Base-by-base conservation (phyloP, 208 protist genomes). In the Wallacemonas sp. region DNA sequence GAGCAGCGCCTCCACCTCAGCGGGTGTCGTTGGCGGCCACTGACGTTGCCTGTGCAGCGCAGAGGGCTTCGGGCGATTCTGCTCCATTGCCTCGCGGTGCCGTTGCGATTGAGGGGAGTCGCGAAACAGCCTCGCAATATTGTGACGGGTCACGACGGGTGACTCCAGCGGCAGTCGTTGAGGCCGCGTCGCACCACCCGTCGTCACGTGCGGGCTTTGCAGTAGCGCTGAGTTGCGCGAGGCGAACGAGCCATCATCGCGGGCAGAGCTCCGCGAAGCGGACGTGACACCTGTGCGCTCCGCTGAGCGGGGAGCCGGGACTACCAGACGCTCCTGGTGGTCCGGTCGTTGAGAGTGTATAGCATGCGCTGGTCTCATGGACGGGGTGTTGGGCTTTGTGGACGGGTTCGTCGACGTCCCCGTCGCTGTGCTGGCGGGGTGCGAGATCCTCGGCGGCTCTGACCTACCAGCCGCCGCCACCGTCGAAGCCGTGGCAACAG, bases 1-100 rank as follows among this genome's bases (percentile, higher is more conserved):
- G 36, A 92, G 66, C 54, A 89, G 37, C 17, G 60, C 48, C 33
- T 83, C 68, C 33, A 70, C 82, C 48, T 81, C 79, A 1, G 24
- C 44, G 22, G 71, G 68, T 36, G 50, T 84, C 21, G 32, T 62
- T 26, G 79, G 85, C 24, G 85, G 85, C 82, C 85, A 92, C 32
- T 37, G 37, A 13, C 39, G 12, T 22, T 63, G 33, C 19, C 39
- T 36, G 44, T 68, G 67, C 13, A 87, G 67, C 26, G 74, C 69
- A 41, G 45, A 39, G 1, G 41, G 42, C 24, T 46, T 63, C 29
- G 44, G 50, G 45, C 61, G 70, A 38, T 87, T 85, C 12, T 67
- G 46, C 59, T 68, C 44, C 55, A 66, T 73, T 30, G 46, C 52
- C 24, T 80, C 69, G 52, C 67, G 69, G 29, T 62, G 78, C 29